Percentiles rank a stretch among this genome's conserved stretches.
These are phyloP conservation scores for Acarospora socialis DNA, from an alignment of 2,329 filamentous ascomycete genomes.

Conservation along the genomic window DNA sequence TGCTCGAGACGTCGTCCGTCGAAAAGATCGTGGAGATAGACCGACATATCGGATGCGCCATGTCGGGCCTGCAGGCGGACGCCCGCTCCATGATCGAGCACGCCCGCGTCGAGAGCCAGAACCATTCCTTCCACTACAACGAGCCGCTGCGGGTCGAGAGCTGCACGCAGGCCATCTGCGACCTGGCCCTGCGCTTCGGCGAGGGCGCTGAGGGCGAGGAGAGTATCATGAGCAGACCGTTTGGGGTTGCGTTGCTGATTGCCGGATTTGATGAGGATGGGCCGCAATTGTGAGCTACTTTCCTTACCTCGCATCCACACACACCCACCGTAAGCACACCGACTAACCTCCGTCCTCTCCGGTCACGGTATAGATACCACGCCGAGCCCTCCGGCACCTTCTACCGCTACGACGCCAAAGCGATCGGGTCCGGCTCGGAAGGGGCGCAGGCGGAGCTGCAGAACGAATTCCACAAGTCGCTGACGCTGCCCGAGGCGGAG, in stretches of 20 bases:
- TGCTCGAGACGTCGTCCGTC: constrained; percentile 93
- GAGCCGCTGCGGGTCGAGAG: constrained; percentile 91
- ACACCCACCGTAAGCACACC: neutral
- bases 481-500: constrained; percentile 86
- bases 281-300: constrained; percentile 55
- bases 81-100: constrained; percentile 97
- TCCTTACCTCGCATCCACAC: neutral
- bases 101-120: constrained; percentile 92
- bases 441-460: constrained; percentile 95
- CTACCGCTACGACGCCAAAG: constrained; percentile 98
- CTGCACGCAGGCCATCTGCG: constrained; percentile 97
- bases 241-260: constrained; percentile 91
- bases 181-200: constrained; percentile 87
- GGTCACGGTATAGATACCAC: constrained; percentile 63
- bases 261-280: constrained; percentile 96
- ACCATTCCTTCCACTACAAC: constrained; percentile 95
- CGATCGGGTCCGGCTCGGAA: constrained; percentile 93
- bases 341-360: constrained; percentile 3
- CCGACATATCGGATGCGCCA: constrained; percentile 95
- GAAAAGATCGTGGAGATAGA: constrained; percentile 99
- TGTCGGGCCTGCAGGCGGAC: constrained; percentile 95
- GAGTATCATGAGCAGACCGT: constrained; percentile 95
- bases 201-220: constrained; percentile 96
- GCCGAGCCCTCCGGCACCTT: constrained; percentile 97
- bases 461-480: constrained; percentile 97